Percentiles rank a stretch among this genome's conserved stretches.
Conservation (phyloP, 305 asterid species). For the Withania somnifera region DNA sequence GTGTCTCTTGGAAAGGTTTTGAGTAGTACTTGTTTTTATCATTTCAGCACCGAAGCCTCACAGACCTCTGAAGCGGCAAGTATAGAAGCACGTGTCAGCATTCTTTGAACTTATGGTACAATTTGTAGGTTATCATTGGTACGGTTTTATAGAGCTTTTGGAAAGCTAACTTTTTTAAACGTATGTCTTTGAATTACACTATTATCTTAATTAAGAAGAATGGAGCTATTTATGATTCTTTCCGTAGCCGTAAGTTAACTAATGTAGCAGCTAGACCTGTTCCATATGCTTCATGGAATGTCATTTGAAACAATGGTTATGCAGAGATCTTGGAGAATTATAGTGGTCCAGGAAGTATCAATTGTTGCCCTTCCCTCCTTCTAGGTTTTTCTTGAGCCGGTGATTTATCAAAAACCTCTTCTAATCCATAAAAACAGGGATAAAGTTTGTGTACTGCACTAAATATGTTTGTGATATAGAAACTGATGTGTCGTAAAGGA, state of each 20-base stretch:
- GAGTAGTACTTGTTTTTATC: constrained; percentile 1
- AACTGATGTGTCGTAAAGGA: too few species aligned
- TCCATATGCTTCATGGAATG: not conserved
- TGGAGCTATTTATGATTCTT: too few species aligned
- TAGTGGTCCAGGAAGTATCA: too few species aligned
- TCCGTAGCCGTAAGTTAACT: not conserved
- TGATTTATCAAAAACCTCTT: too few species aligned
- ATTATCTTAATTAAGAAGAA: not conserved
- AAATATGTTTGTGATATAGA: too few species aligned
- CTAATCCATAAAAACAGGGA: too few species aligned
- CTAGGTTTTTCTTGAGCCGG: too few species aligned
- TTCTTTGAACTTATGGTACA: constrained; percentile 19
- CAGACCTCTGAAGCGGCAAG: constrained; percentile 24
- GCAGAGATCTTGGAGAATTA: not conserved
- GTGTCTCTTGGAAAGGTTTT: not conserved
- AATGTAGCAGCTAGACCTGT: not conserved
- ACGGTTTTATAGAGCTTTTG: not conserved
- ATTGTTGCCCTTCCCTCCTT: too few species aligned
- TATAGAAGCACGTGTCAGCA: constrained; percentile 1
- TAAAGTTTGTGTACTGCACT: too few species aligned
- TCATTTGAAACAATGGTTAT: not conserved
- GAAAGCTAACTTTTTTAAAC: not conserved
- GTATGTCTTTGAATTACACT: not conserved
- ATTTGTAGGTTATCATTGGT: not conserved
- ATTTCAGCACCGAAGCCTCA: constrained; percentile 67